A percentile compares a stretch with the other conserved stretches of the same genome.
These are phyloP conservation scores for Thozetella sp. DNA, from an alignment of 495 filamentous ascomycete species.

Conservation along the genomic window DNA sequence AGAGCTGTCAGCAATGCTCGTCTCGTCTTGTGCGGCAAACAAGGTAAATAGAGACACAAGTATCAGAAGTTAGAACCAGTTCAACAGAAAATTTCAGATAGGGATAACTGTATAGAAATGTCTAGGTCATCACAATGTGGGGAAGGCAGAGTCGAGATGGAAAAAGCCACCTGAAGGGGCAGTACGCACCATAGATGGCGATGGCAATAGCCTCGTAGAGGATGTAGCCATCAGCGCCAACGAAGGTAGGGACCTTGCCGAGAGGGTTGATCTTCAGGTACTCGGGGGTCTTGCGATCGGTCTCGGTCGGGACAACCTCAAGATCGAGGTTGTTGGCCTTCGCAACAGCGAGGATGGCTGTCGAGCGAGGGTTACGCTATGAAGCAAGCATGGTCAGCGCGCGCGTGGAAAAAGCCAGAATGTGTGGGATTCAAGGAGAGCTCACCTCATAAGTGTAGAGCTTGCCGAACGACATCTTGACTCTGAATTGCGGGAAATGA, in stretches of 20 bases:
- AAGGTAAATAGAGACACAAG: constrained; percentile 15
- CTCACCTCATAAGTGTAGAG: constrained; percentile 86
- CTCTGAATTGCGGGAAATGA: constrained; percentile 16
- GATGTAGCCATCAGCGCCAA: constrained; percentile 87
- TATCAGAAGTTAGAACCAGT: constrained; percentile 61
- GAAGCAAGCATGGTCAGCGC: constrained; percentile 26
- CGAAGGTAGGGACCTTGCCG: constrained; percentile 89
- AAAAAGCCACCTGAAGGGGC: neutral
- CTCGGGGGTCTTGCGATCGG: constrained; percentile 62
- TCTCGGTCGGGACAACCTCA: constrained; percentile 74
- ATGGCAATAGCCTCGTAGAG: constrained; percentile 92
- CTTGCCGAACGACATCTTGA: constrained; percentile 93
- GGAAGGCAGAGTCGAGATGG: constrained; percentile 4
- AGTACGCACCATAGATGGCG: constrained; percentile 89
- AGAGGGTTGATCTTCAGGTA: constrained; percentile 86
- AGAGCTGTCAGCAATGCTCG: constrained; percentile 20
- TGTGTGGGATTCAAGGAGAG: constrained; percentile 7
- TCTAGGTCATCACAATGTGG: constrained; percentile 69
- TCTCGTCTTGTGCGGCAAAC: constrained; percentile 5
- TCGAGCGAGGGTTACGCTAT: constrained; percentile 88
- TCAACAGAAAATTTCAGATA: constrained; percentile 94
- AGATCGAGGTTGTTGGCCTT: constrained; percentile 94
- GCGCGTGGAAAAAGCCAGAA: constrained; percentile 13
- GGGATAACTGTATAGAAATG: constrained; percentile 93
- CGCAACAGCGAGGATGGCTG: constrained; percentile 83